Evolutionary conservation across 139 green algal species (phyloP), one percentile per base, ranked within the genome.

Genomic region (Coccomyxa sp.): DNA sequence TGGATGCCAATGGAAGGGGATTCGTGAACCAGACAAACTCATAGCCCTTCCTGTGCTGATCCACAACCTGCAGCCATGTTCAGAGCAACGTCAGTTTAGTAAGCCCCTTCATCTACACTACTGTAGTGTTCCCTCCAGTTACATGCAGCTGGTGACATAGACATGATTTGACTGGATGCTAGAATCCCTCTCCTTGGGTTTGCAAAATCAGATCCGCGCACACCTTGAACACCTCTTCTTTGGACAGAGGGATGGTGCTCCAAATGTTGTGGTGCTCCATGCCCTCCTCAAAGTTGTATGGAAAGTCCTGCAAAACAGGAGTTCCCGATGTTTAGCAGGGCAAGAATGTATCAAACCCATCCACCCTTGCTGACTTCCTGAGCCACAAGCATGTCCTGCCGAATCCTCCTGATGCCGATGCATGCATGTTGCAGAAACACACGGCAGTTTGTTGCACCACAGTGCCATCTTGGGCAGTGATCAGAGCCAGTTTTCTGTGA

Each of bases 251-350:
- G 7, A 57, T 79, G 18, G 23, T 80, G 66, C 60, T 59, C 82
- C 82, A 86, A 21, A 86, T 38, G 38, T 81, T 81, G 51, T 86
- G 77, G 38, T 86, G 82, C 63, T 80, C 38, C 31, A 86, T 63
- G 27, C 66, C 82, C 1, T 78, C 23, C 16, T 79, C 77, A 58
- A 86, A 80, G 77, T 82, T 81, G 82, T 86, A 86, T 1, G 82
- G 82, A 59, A 86, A 86, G 77, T 86, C 82, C 82, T 86, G 79
- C 79, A 74, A 25, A 25, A 27, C 60, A 30, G 58, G 0, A 57
- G 28, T 23, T 17, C 14, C 27, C 0, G 59, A 57, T 31, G 38
- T n/a, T 13, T 27, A 32, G 76, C 31, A 31, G 18, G 74, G 25
- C 74, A 79, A 79, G 25, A 51, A 79, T 79, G 25, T 79, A 17